Conservation (phyloP, 805 yeast genomes). For the Lachancea mirantina region DNA sequence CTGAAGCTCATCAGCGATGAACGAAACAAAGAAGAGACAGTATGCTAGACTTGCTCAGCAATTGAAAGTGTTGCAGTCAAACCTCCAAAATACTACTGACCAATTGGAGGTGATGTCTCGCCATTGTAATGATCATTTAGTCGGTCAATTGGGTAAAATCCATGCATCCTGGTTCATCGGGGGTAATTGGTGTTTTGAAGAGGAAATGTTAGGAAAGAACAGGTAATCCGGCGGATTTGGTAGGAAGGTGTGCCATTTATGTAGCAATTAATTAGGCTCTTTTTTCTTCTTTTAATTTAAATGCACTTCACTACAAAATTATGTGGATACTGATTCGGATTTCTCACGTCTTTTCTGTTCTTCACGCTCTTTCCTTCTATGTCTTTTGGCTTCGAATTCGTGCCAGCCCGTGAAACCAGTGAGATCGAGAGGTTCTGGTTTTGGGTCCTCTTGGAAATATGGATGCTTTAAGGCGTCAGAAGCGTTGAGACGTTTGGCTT, state of each 20-base stretch:
- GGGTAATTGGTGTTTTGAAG: slow-evolving; percentile 23
- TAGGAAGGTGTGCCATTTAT: not conserved
- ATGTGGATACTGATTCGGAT: slow-evolving; percentile 5
- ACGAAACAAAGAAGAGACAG: slow-evolving; percentile 25
- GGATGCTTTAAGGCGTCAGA: slow-evolving; percentile 58
- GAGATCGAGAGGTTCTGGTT: slow-evolving; percentile 50
- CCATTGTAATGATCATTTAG: slow-evolving; percentile 27
- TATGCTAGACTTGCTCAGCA: slow-evolving; percentile 29
- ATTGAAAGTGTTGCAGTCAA: slow-evolving; percentile 20
- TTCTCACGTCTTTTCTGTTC: slow-evolving; percentile 12
- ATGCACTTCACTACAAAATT: too few species aligned
- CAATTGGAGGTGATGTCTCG: slow-evolving; percentile 26
- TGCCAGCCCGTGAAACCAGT: slow-evolving; percentile 77
- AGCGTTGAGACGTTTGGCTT: slow-evolving; percentile 60
- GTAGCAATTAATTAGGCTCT: slow-evolving; percentile 1
- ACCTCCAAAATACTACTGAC: slow-evolving; percentile 21
- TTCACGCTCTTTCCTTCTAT: slow-evolving; percentile 19
- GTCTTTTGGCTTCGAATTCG: slow-evolving; percentile 70
- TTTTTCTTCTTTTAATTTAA: not conserved
- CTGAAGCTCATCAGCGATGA: slow-evolving; percentile 10
- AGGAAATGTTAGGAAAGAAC: slow-evolving; percentile 20
- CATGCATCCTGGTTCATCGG: slow-evolving; percentile 30
- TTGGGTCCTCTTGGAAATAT: slow-evolving; percentile 67
- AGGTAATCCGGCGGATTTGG: too few species aligned
- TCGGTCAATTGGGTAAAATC: slow-evolving; percentile 28